Evolutionary conservation across 2,329 filamentous ascomycete species (phyloP), one percentile per base, ranked within the genome.

Genomic region (Thielaviopsis euricoi): DNA sequence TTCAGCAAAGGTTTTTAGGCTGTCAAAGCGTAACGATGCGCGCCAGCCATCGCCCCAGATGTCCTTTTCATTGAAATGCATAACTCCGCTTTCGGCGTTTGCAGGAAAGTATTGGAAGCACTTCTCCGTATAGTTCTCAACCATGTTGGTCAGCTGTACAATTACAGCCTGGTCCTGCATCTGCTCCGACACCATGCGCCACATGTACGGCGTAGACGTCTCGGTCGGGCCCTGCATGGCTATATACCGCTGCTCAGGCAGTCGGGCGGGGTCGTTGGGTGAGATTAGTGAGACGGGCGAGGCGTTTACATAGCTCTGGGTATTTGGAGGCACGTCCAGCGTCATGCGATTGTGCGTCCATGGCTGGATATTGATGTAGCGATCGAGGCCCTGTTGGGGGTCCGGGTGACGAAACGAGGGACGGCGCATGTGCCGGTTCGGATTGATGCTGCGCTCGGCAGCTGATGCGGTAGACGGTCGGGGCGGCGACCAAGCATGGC

Each of bases 111-210:
- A 98, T 51, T 85, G 87, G 63, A 80, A 88, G 70, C 91, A 97
- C 70, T 96, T 95, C 69, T 94, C 82, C 65, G 80, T 74, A 59
- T 80, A 78, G 33, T 79, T 76, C 70, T 97, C 91, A 66, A 87
- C 78, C 25, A 89, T 91, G 67, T 89, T 88, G 2, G 91, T 98
- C 62, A 98, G 80, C 87, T 97, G 96, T 59, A 97, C 84, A 56
- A 97, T 85, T 58, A 97, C 88, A 1, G 82, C 89, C 2, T 85
- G 81, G 52, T 83, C 82, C 25, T 73, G 66, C 55, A 78, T 70
- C 69, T 94, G 88, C 65, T 94, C 84, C 68, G 87, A 87, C 40
- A 96, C 76, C 93, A 98, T 98, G 66, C 93, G 87, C 87, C 91
- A 98, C 63, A 95, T 87, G 66, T 95, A 89, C 63, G 83, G 81